Evolutionary conservation across 805 yeast species (phyloP), one percentile per base, ranked within the genome.

Genomic region (Kuraishia borneana): DNA sequence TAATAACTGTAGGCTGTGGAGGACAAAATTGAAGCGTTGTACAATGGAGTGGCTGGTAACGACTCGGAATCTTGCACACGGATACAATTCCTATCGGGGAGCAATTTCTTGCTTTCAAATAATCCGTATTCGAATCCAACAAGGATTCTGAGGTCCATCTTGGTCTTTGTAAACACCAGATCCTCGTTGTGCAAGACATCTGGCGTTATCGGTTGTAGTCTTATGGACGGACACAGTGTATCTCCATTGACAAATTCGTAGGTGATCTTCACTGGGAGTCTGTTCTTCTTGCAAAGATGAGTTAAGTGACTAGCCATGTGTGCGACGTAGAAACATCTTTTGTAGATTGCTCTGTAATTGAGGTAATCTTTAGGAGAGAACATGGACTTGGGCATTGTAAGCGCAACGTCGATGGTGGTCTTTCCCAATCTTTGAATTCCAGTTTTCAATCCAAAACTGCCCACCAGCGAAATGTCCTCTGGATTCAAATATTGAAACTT

Each of bases 291-390:
- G 14, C 79, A 61, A 26, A 70, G 53, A 1, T 69, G 55, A 27
- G 70, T 65, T 42, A 88, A 60, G 36, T 74, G 65, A 32, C 77
- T 76, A 1, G 94, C 80, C 38, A 92, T 48, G 49, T 75, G 80
- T 2, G 95, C 89, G 36, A 87, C 45, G 49, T 87, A 92, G 44
- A 83, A 89, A 6, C 96, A 76, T 44, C 95, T 70, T 56, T 92
- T 92, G 60, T 89, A 87, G 37, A 85, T 61, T 26, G 92, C 89
- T 51, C 97, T 68, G 60, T 83, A 85, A 58, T 92, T 92, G 46
- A 89, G 63, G 48, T 78, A 84, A 54, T 92, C 98, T 58, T 92
- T 92, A 34, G 79, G 76, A 48, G 81, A 87, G 50, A 92, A 81
- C 32, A 82, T 52, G 19, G 60, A 57, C 34, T 61, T 57, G 5